These are phyloP conservation scores for Zygotorulaspora danielsina DNA, from an alignment of 805 yeast species.

Conservation along the genomic window DNA sequence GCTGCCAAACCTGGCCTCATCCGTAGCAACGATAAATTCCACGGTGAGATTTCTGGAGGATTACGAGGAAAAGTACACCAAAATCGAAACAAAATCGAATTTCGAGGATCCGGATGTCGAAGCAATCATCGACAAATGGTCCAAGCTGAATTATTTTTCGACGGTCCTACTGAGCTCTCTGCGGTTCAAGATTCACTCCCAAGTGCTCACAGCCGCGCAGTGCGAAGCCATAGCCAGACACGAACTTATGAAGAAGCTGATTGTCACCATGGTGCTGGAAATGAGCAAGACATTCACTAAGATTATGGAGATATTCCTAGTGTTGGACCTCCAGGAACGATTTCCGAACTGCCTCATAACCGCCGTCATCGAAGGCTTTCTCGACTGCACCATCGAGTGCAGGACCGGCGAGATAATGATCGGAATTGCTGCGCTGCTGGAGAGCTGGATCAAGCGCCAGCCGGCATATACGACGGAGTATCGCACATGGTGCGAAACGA, in stretches of 20 bases:
- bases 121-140: slow-evolving; percentile 10
- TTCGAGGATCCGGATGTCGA: neutral
- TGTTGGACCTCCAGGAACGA: slow-evolving; percentile 2
- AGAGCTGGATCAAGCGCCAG: slow-evolving; percentile 12
- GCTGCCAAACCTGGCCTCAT: slow-evolving; percentile 8
- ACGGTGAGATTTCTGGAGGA: slow-evolving; percentile 5
- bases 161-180: slow-evolving; percentile 13
- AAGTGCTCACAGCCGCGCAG: neutral
- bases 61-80: slow-evolving; percentile 8
- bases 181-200: slow-evolving; percentile 7
- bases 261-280: slow-evolving; percentile 16
- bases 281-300: slow-evolving; percentile 14
- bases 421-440: slow-evolving; percentile 11
- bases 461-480: slow-evolving; percentile 3
- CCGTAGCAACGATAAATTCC: slow-evolving; percentile 5
- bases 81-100: slow-evolving; percentile 5
- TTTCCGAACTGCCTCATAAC: slow-evolving; percentile 6
- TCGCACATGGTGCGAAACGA: slow-evolving; percentile 10
- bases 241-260: slow-evolving; percentile 12
- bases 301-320: slow-evolving; percentile 6
- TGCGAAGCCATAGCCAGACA: slow-evolving; percentile 3
- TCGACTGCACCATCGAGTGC: slow-evolving; percentile 16
- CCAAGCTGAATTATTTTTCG: slow-evolving; percentile 16
- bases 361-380: slow-evolving; percentile 8
- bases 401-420: slow-evolving; percentile 19